phyloP scores from a whole-genome alignment of 2,329 filamentous ascomycete species.

The Penicillium sp. region DNA sequence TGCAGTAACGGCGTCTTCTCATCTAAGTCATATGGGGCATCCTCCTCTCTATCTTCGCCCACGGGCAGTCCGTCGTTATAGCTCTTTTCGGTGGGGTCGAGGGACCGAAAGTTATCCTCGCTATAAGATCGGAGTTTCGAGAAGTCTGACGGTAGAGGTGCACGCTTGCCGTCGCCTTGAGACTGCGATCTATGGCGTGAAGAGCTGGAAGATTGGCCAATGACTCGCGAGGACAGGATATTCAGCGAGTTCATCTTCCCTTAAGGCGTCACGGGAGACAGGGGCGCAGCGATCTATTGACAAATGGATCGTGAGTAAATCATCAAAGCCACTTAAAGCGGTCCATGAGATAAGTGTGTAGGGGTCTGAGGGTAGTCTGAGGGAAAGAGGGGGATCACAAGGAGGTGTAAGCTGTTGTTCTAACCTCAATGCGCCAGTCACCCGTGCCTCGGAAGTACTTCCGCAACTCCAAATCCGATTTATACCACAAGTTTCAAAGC shows the following conservation, averaged over 20 bases:
- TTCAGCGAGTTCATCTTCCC: conserved; percentile 94
- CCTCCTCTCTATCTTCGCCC: conserved; percentile 36
- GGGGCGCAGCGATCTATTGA: conserved; percentile 35
- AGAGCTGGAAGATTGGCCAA: conserved; percentile 56
- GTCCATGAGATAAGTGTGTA: conserved; percentile 10
- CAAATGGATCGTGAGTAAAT: conserved; percentile 15
- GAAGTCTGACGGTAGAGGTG: conserved; percentile 30
- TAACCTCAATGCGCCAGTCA: conserved; percentile 42
- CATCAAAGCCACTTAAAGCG: conserved; percentile 12
- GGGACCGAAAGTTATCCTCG: conserved; percentile 36
- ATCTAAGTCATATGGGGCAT: conserved; percentile 40
- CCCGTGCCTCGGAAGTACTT: conserved; percentile 28
- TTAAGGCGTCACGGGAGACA: conserved; percentile 46
- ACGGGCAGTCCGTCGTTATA: conserved; percentile 26
- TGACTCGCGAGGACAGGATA: conserved; percentile 82
- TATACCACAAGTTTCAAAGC: conserved; percentile 5
- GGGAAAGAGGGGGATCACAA: conserved; percentile 13
- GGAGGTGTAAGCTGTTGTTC: conserved; percentile 22
- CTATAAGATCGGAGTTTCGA: conserved; percentile 44
- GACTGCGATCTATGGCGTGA: conserved; percentile 54
- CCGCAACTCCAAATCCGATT: conserved; percentile 14
- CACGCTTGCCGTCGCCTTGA: conserved; percentile 45
- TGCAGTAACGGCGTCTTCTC: conserved; percentile 70
- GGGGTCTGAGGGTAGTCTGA: conserved; percentile 6
- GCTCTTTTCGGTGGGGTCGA: conserved; percentile 27